Percentiles rank a stretch among this genome's conserved stretches.
Conservation (phyloP, 805 yeast species). For the Pichia rugopelliculosa region DNA sequence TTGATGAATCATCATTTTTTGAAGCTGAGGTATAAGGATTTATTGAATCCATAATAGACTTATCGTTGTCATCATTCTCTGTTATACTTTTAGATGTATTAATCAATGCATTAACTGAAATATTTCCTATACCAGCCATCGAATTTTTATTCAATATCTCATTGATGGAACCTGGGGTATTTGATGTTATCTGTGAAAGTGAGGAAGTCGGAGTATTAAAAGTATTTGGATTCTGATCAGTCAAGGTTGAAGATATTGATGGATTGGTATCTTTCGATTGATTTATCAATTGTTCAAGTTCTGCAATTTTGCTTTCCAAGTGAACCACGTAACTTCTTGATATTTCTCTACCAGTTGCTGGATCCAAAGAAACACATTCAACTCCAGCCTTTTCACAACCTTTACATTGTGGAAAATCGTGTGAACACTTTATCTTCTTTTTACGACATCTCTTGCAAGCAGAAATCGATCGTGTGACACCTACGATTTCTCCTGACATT, state of each 20-base stretch:
- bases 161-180: background rate
- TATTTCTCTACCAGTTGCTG: constrained; percentile 80
- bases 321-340: constrained; percentile 74
- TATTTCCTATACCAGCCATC: too few species aligned
- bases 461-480: constrained; percentile 59
- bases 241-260: background rate
- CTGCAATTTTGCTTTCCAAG: constrained; percentile 56
- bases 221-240: background rate
- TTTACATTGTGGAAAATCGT: constrained; percentile 58
- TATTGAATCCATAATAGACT: background rate
- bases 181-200: background rate
- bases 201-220: too few species aligned
- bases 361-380: constrained; percentile 79
- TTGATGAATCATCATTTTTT: constrained; percentile 22
- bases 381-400: constrained; percentile 55
- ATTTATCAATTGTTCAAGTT: constrained; percentile 36
- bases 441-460: constrained; percentile 80
- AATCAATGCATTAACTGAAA: background rate
- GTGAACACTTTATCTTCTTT: constrained; percentile 62
- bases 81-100: background rate
- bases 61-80: background rate
- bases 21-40: constrained; percentile 1
- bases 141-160: too few species aligned
- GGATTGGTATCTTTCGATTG: constrained; percentile 27
- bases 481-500: constrained; percentile 19